A percentile compares a stretch with the other conserved stretches of the same genome.
These are phyloP conservation scores for Pseudohalonectria lignicola DNA, from an alignment of 2,329 filamentous ascomycete species.

Conservation along the genomic window DNA sequence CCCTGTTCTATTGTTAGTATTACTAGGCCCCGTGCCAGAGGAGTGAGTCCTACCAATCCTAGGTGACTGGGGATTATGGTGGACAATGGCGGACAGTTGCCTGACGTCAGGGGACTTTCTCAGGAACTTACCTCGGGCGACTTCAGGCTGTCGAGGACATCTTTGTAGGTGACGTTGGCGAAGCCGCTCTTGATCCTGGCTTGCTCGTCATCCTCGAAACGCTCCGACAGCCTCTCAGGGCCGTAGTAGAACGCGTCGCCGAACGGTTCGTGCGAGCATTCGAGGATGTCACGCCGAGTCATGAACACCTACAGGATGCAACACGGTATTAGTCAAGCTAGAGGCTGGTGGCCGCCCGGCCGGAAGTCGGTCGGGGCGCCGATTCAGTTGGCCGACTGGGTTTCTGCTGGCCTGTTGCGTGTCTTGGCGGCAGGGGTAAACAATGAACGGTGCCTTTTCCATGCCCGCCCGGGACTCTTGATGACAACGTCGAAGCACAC, in stretches of 20 bases:
- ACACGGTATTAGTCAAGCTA: conserved; percentile 7
- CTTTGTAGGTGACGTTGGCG: conserved; percentile 57
- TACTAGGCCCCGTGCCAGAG: too few species aligned
- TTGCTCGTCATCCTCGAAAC: conserved; percentile 61
- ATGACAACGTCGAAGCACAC: neutral
- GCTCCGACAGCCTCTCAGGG: conserved; percentile 70
- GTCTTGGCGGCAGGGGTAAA: neutral
- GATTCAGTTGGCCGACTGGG: neutral
- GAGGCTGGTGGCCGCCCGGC: too few species aligned
- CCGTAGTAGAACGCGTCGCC: conserved; percentile 96
- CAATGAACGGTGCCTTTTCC: too few species aligned
- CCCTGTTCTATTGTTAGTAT: conserved; percentile 52
- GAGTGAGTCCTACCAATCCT: too few species aligned
- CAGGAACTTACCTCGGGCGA: too few species aligned
- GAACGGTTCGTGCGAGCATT: conserved; percentile 90
- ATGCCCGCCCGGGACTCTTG: too few species aligned
- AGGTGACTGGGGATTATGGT: neutral
- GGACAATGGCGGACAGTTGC: neutral
- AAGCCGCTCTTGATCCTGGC: conserved; percentile 53
- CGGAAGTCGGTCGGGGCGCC: too few species aligned
- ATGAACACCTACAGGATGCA: conserved; percentile 67
- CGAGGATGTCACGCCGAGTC: conserved; percentile 72
- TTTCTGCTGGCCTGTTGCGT: neutral
- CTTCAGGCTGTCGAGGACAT: conserved; percentile 54
- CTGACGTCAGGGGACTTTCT: neutral